phyloP scores from a whole-genome alignment of 371 early-diverging fungal genomes.

The Nematocida major region DNA sequence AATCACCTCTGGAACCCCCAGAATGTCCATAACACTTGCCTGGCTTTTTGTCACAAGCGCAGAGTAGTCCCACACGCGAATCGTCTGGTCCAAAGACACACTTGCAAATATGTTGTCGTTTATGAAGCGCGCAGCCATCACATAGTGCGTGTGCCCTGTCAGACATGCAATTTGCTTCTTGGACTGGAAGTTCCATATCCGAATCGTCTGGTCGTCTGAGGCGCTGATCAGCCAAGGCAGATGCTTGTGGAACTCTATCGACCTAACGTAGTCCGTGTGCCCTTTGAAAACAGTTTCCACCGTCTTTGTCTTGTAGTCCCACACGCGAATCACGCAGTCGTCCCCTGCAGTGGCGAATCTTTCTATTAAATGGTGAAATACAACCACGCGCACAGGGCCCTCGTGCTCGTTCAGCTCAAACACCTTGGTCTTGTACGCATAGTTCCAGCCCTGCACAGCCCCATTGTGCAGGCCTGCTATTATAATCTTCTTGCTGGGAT shows the following conservation, averaged over 20 bases:
- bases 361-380: constrained; percentile 90
- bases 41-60: constrained; percentile 66
- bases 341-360: constrained; percentile 96
- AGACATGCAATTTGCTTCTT: constrained; percentile 85
- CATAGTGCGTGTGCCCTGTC: constrained; percentile 96
- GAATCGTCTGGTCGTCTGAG: constrained; percentile 95
- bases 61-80: constrained; percentile 93
- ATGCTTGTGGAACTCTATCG: constrained; percentile 91
- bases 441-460: constrained; percentile 91
- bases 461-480: constrained; percentile 93
- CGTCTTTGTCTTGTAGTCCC: constrained; percentile 89
- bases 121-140: constrained; percentile 96
- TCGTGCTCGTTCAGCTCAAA: constrained; percentile 93
- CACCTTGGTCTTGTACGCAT: constrained; percentile 84
- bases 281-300: constrained; percentile 87
- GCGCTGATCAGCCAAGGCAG: constrained; percentile 90
- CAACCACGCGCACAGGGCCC: constrained; percentile 91
- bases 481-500: constrained; percentile 91
- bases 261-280: constrained; percentile 94
- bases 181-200: constrained; percentile 99
- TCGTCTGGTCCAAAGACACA: constrained; percentile 90
- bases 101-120: constrained; percentile 91
- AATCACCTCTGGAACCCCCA: constrained; percentile 83
- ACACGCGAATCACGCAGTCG: constrained; percentile 96
- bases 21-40: constrained; percentile 75